Conservation (phyloP, 176 grass and related monocot species). For the Otatea glauca region DNA sequence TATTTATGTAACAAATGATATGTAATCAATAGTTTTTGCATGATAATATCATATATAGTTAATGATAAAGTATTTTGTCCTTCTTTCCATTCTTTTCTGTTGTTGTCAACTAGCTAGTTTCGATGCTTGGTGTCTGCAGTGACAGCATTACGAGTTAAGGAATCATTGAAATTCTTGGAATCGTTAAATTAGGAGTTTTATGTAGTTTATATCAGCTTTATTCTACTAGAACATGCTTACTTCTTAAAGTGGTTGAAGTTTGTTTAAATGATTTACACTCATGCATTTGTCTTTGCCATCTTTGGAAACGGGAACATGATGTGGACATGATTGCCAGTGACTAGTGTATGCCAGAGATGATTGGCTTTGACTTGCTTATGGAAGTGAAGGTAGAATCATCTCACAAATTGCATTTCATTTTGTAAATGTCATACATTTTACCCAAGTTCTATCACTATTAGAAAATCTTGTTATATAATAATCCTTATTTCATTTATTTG, state of each 20-base stretch:
- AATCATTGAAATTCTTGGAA: no score
- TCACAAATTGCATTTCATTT: background rate
- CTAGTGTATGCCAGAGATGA: slow-evolving; percentile 7
- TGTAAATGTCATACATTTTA: background rate
- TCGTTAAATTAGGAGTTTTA: no score
- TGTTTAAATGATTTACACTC: background rate
- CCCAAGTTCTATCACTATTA: background rate
- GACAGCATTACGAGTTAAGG: no score
- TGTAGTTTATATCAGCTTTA: background rate
- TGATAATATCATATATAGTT: background rate
- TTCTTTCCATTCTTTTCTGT: background rate
- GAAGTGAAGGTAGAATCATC: slow-evolving; percentile 22
- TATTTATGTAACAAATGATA: background rate
- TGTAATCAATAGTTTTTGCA: background rate
- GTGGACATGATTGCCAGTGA: background rate
- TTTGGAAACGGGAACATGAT: background rate
- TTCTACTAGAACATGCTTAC: background rate
- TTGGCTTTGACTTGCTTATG: slow-evolving; percentile 13
- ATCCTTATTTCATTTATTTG: background rate
- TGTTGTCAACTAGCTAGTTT: background rate
- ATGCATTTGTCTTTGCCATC: background rate
- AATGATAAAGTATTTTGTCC: background rate
- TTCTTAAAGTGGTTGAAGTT: background rate
- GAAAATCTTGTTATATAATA: background rate
- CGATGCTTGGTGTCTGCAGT: background rate